Conservation (phyloP, 1,284 basidiomycete genomes). For the Cutaneotrichosporon sp. region DNA sequence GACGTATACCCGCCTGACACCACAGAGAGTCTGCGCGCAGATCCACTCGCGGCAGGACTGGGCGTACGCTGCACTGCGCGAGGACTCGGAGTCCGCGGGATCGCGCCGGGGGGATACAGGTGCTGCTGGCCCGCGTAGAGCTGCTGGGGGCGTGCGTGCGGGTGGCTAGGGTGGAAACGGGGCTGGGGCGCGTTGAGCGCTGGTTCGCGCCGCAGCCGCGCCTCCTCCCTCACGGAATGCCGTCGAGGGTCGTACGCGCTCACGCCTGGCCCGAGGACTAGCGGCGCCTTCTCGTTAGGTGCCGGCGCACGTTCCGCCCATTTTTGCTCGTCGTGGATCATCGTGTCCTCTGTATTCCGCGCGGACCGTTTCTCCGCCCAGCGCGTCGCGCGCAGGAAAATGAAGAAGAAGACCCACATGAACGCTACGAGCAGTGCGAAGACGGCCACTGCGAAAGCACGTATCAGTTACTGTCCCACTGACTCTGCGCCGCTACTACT, state of each 20-base stretch:
- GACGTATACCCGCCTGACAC: not conserved
- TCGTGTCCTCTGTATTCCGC: not conserved
- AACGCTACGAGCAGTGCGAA: slow-evolving; percentile 18
- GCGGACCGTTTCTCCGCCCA: not conserved
- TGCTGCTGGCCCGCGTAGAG: not conserved
- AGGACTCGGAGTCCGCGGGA: not conserved
- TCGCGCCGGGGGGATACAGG: not conserved
- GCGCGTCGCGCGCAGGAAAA: not conserved
- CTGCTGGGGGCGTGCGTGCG: not conserved
- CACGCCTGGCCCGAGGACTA: too few species aligned
- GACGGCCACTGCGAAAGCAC: slow-evolving; percentile 23
- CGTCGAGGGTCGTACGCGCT: too few species aligned
- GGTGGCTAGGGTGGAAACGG: not conserved
- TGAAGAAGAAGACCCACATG: slow-evolving; percentile 11
- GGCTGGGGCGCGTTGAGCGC: not conserved
- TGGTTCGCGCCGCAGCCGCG: not conserved
- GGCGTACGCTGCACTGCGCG: not conserved
- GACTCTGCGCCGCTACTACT: slow-evolving; percentile 3
- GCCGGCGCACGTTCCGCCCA: not conserved
- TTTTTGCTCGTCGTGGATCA: slow-evolving; percentile 2
- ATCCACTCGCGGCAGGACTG: not conserved
- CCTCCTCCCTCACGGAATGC: too few species aligned
- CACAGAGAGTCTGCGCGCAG: too few species aligned
- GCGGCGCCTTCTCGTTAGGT: not conserved
- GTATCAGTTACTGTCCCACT: not conserved